A percentile compares a stretch with the other conserved stretches of the same genome.
phyloP scores from a whole-genome alignment of 202 grass and related monocot species.

The Carex arenaria region DNA sequence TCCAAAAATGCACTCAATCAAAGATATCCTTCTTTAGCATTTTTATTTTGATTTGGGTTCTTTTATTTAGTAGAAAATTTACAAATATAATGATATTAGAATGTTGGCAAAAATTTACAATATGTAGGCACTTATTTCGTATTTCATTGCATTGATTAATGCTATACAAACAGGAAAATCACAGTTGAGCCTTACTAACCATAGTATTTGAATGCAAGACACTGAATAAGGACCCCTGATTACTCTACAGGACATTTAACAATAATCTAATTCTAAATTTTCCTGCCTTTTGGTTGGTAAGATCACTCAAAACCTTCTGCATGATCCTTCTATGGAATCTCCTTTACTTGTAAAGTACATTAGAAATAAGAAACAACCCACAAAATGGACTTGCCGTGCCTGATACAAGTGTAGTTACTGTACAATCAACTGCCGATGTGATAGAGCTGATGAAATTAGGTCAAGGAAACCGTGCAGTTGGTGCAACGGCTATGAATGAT shows the following conservation, averaged over 20 bases:
- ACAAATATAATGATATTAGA: background rate
- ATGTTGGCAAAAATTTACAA: background rate
- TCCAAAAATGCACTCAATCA: conserved; percentile 48
- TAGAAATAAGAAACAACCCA: conserved; percentile 80
- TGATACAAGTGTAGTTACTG: conserved; percentile 66
- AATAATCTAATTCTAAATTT: background rate
- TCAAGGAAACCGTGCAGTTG: conserved; percentile 74
- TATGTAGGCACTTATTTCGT: background rate
- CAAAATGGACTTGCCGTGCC: conserved; percentile 75
- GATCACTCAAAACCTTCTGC: background rate
- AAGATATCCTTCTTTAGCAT: conserved; percentile 76
- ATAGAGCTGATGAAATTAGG: conserved; percentile 88
- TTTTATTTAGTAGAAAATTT: conserved; percentile 1
- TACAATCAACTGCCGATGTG: conserved; percentile 66
- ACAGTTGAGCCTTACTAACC: background rate
- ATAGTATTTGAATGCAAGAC: background rate
- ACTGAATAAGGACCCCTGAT: background rate
- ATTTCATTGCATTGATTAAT: background rate
- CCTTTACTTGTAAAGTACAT: conserved; percentile 62
- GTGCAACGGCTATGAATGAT: conserved; percentile 86
- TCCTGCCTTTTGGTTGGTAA: conserved; percentile 11
- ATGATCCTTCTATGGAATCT: conserved; percentile 30
- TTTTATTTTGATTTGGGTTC: conserved; percentile 3
- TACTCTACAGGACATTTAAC: background rate
- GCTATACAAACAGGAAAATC: background rate